Percentiles rank a stretch among this genome's conserved stretches.
Conservation (phyloP, 768 basidiomycete species). For the Lanmaoa rubissima region DNA sequence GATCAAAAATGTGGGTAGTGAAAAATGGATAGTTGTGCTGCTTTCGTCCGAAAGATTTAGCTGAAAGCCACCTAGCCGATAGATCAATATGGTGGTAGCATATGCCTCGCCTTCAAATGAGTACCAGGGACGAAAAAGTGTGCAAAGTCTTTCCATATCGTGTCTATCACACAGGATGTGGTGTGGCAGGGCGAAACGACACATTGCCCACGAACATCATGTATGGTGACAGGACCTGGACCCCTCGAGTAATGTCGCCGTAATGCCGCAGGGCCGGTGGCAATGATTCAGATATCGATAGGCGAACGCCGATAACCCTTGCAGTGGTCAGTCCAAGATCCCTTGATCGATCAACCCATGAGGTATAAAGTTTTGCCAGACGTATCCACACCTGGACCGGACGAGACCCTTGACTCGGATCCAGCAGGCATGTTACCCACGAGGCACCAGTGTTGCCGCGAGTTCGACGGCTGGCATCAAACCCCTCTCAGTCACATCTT, state of each 20-base stretch:
- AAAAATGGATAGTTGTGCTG: neutral
- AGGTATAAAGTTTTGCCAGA: constrained; percentile 9
- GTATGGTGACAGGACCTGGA: neutral
- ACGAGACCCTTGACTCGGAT: neutral
- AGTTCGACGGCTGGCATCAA: no score
- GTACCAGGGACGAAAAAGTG: neutral
- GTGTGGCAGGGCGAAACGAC: neutral
- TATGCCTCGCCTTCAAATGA: neutral
- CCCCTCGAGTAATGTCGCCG: neutral
- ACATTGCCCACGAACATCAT: neutral
- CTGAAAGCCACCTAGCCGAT: neutral
- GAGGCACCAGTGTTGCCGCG: constrained; percentile 1
- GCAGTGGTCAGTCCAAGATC: neutral
- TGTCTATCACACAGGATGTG: neutral
- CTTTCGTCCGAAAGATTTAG: neutral
- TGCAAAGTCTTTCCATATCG: neutral
- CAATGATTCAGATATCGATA: neutral
- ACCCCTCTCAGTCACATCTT: neutral
- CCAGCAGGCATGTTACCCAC: constrained; percentile 14
- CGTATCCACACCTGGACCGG: neutral
- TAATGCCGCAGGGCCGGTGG: neutral
- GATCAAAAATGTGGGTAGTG: neutral
- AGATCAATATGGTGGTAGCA: neutral
- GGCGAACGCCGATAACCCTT: neutral
- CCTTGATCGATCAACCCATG: constrained; percentile 11